A percentile compares a stretch with the other conserved stretches of the same genome.
These are phyloP conservation scores for Cronartium quercuum DNA, from an alignment of 1,284 basidiomycete genomes.

Conservation along the genomic window DNA sequence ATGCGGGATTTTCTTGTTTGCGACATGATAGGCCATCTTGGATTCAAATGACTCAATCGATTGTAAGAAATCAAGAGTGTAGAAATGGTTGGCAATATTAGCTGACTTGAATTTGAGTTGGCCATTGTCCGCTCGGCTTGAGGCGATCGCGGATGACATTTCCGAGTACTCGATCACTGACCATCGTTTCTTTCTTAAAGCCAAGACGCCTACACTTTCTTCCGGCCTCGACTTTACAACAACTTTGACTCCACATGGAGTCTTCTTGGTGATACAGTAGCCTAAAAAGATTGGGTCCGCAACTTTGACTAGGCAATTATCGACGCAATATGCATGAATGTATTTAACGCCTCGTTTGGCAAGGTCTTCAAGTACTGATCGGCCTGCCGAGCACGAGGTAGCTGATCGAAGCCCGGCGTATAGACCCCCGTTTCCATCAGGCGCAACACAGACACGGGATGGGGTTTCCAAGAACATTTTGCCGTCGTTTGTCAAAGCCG, in stretches of 20 bases:
- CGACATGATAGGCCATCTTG: slow-evolving; percentile 92
- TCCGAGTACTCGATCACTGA: slow-evolving; percentile 97
- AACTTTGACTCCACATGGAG: slow-evolving; percentile 90
- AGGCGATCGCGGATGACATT: slow-evolving; percentile 78
- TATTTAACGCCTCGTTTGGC: slow-evolving; percentile 70
- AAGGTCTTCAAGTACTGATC: slow-evolving; percentile 78
- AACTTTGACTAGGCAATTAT: slow-evolving; percentile 97
- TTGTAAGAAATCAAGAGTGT: slow-evolving; percentile 79
- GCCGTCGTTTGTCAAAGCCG: slow-evolving; percentile 87
- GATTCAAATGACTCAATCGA: slow-evolving; percentile 74
- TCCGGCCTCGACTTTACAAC: slow-evolving; percentile 80
- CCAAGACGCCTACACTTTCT: slow-evolving; percentile 93
- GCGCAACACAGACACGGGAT: slow-evolving; percentile 78
- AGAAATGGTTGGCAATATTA: slow-evolving; percentile 99
- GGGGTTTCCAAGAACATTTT: slow-evolving; percentile 81
- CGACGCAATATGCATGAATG: slow-evolving; percentile 93
- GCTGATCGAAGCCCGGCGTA: slow-evolving; percentile 85
- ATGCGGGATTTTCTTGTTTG: slow-evolving; percentile 91
- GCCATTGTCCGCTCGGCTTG: slow-evolving; percentile 61
- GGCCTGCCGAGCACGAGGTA: slow-evolving; percentile 58
- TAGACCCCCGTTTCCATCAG: slow-evolving; percentile 95
- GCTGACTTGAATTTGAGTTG: slow-evolving; percentile 85
- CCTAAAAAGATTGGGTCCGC: slow-evolving; percentile 96
- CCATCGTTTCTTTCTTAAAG: slow-evolving; percentile 70
- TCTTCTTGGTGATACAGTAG: slow-evolving; percentile 75